Evolutionary conservation across 2,329 filamentous ascomycete species (phyloP), one percentile per base, ranked within the genome.

Genomic region (Fusarium burgessii): DNA sequence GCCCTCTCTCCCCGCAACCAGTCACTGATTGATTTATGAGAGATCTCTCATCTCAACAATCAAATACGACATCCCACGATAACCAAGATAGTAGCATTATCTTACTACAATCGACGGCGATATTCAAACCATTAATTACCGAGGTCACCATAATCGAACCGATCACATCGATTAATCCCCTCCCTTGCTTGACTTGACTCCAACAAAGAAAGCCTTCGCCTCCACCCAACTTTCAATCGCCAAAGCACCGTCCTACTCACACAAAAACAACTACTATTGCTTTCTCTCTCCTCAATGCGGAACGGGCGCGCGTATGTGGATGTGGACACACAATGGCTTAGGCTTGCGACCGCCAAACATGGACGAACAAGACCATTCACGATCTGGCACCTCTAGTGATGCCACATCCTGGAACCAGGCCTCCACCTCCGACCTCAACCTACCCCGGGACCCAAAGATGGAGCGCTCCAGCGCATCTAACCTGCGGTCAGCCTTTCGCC

Each of bases 281-380:
- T 54, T 54, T 56, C 33, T 59, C 56, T 59, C 50, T 57, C 62
- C 73, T 78, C 78, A 76, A 81, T 80, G 79, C 73, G 70, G 76
- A 66, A 72, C 73, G 76, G 71, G 58, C 69, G 71, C 71, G 74
- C 76, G 76, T 71, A 80, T 81, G 79, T 79, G 79, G 79, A 79
- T 77, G 71, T 78, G 78, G 79, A 79, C 77, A 68, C 80, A 80
- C 78, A 79, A 81, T 82, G 82, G 81, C 78, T 83, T 85, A 82
- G 84, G 79, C 77, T 80, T 83, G 77, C 78, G 81, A 71, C 80
- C 82, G 68, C 78, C 80, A 73, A 81, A 81, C 73, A 86, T 86
- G 84, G 84, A 85, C 75, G 81, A 80, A 77, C 81, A 78, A 74
- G 78, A 72, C 76, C 78, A 71, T 68, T 74, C 74, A 66, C 79